Evolutionary conservation across 345 rosid genomes (phyloP), one percentile per base, ranked within the genome.

Genomic region (Syzygium oleosum): DNA sequence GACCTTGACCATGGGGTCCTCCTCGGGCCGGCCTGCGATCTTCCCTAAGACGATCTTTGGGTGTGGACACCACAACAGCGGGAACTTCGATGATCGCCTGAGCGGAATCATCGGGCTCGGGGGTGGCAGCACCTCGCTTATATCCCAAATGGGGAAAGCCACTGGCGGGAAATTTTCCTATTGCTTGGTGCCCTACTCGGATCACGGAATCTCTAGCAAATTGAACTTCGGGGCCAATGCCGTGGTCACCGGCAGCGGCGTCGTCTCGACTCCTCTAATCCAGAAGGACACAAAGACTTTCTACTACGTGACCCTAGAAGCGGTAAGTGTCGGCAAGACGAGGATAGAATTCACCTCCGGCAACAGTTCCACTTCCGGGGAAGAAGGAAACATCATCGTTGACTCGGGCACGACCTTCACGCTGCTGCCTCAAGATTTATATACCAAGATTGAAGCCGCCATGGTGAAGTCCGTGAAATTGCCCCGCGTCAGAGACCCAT

Each of bases 281-380:
- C 15, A 56, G 1, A 92, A 91, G 85, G 46, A 52, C 34, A 89
- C 92, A 1, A 52, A 90, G 0, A 93, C 96, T 2, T 93, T 87
- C 88, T 95, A 94, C 63, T 88, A 63, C 86, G 41, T 96, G 0
- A 95, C 95, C 1, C 90, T 95, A 3, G 94, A 95, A 86, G 96
- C 94, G 21, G 89, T 92, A n/a, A 91, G 89, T 11, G 86, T 92
- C 31, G 88, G 88, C 17, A 49, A 54, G 4, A 85, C 73, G 23
- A 54, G 85, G 17, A 41, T 87, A 43, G 73, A 90, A 3, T 86
- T 58, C 52, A 58, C 6, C 21, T 27, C 87, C 3, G 25, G 51
- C 3, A 27, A 77, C n/a, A 9, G 34, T 29, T 12, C 46, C 43
- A 0, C n/a, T 27, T 23, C 84, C 8, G 14, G 65, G n/a, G 56